Base-by-base conservation (phyloP, 2,329 filamentous ascomycete genomes). In the Colletotrichum eremochloae region DNA sequence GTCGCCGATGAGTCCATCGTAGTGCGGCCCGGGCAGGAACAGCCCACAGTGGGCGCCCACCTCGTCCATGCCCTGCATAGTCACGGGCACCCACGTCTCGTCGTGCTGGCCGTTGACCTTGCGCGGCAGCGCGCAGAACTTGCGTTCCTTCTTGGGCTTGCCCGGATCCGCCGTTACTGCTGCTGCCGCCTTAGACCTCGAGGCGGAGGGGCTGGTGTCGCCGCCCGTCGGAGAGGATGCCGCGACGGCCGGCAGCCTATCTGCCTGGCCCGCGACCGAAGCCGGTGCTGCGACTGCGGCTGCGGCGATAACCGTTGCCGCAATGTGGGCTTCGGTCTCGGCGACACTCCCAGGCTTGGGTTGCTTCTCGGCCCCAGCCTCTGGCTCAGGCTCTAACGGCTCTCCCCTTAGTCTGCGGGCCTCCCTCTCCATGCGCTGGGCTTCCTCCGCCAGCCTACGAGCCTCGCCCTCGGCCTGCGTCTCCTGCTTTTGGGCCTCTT, bases 11-110 rank as follows among this genome's bases (percentile, higher is more conserved):
- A 96, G 83, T 74, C 82, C 83, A 76, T 95, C 92, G 78, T 96
- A 96, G 69, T 93, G 91, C 72, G 90, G 86, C 8, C 92, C 91
- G 0, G 89, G 82, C 56, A 94, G 89, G 82, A 97, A 97, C 63
- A 97, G 83, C 0, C 93, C 92, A 74, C 94, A 96, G 79, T 97
- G 95, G 12, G 95, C 95, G 8, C 90, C 91, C 1, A 97, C 93
- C 81, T 97, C 94, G 78, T 97, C 95, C 73, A 96, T 90, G 64
- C 90, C 91, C 70, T 92, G 88, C 93, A 98, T 96, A 77, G 91
- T 91, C 3, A 97, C 88, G 56, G 91, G 86, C 1, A 95, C 84
- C 95, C 95, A 97, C 20, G 91, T 89, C 5, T 88, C 83, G 79
- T 97, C 94, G 55, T 86, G 83, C 72, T 85, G 83, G 8, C 90